These are phyloP conservation scores for Chenopodium quinoa DNA, from an alignment of 148 eudicot species.

Conservation along the genomic window DNA sequence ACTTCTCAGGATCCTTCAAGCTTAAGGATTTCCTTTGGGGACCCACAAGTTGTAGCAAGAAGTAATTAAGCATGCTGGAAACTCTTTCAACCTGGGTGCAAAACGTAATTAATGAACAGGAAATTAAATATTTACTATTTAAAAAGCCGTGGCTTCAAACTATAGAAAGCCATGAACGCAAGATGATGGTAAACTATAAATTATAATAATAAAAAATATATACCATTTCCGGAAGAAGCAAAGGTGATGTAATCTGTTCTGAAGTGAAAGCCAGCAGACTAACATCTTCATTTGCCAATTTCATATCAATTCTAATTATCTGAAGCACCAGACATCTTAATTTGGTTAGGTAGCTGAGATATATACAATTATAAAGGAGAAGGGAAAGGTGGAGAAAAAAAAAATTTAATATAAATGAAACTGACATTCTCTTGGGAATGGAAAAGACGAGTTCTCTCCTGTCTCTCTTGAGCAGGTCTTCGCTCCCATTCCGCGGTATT, in stretches of 20 bases:
- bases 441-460: constrained; percentile 91
- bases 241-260: constrained; percentile 87
- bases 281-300: constrained; percentile 96
- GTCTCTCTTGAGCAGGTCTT: constrained; percentile 93
- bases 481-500: constrained; percentile 92
- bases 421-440: constrained; percentile 94
- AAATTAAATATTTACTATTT: neutral
- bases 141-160: neutral
- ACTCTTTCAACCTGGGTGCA: constrained; percentile 86
- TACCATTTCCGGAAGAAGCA: constrained; percentile 96
- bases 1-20: constrained; percentile 96
- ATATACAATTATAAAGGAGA: neutral
- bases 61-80: constrained; percentile 96
- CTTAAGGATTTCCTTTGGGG: constrained; percentile 91
- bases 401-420: constrained; percentile 12
- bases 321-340: constrained; percentile 32
- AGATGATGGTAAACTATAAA: neutral
- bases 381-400: neutral
- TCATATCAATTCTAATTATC: constrained; percentile 96
- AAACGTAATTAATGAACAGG: constrained; percentile 6
- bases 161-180: neutral
- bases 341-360: neutral
- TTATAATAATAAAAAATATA: neutral
- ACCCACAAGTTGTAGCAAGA: constrained; percentile 89
- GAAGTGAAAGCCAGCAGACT: constrained; percentile 90